Percentiles rank a stretch among this genome's conserved stretches.
phyloP scores from a whole-genome alignment of 108 stramenopile species.

The Stephanodiscus triporus region DNA sequence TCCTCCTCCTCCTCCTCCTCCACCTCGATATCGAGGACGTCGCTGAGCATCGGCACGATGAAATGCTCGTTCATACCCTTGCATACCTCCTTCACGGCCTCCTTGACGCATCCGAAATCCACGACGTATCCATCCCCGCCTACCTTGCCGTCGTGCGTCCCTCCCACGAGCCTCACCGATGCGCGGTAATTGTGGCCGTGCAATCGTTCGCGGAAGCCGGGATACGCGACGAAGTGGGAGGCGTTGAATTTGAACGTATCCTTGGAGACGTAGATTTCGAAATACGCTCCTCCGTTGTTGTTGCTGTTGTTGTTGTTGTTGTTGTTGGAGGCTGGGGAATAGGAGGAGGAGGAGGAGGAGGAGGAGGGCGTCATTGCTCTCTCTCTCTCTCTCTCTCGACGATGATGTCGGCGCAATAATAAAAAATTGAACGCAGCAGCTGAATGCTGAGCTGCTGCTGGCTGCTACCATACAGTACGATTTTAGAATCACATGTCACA shows the following conservation, averaged over 20 bases:
- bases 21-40: conserved; percentile 75
- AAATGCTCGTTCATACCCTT: conserved; percentile 94
- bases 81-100: conserved; percentile 77
- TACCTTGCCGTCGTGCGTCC: conserved; percentile 49
- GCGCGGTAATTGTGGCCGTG: conserved; percentile 96
- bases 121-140: conserved; percentile 89
- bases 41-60: conserved; percentile 84
- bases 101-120: conserved; percentile 94
- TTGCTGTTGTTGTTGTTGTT: no score
- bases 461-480: no score
- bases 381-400: no score
- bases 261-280: conserved; percentile 83
- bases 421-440: no score
- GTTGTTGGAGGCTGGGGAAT: background rate
- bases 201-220: conserved; percentile 91
- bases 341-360: background rate
- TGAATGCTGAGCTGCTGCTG: no score
- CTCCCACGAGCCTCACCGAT: conserved; percentile 76
- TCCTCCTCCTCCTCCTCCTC: conserved; percentile 26
- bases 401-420: no score
- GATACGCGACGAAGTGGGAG: conserved; percentile 94
- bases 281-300: no score
- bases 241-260: conserved; percentile 98
- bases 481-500: no score
- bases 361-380: background rate